Conservation (phyloP, 306 rosid genomes). For the Lagenaria siceraria region DNA sequence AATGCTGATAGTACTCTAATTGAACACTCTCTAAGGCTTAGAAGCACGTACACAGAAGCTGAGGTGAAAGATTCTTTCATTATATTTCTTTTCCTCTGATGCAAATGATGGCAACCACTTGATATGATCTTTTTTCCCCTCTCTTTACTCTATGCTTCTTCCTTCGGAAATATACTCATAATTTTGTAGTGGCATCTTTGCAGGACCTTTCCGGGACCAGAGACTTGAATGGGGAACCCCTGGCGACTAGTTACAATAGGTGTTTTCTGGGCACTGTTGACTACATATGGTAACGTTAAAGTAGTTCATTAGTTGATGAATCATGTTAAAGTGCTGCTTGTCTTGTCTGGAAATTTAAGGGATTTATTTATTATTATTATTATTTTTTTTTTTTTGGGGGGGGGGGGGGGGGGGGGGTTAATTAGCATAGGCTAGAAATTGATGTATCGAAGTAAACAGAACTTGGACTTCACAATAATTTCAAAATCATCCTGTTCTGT, state of each 20-base stretch:
- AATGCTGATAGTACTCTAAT: conserved; percentile 44
- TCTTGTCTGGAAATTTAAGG: conserved; percentile 11
- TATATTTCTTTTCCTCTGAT: not conserved
- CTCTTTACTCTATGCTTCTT: not conserved
- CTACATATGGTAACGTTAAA: conserved; percentile 64
- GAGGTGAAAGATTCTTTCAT: conserved; percentile 30
- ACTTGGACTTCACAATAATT: not conserved
- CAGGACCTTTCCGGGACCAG: conserved; percentile 64
- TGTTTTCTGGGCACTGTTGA: conserved; percentile 80
- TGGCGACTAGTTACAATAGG: conserved; percentile 66
- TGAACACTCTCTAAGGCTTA: conserved; percentile 57
- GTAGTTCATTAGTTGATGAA: not conserved
- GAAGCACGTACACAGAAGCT: conserved; percentile 71
- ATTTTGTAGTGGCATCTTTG: conserved; percentile 9
- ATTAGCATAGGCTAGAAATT: not conserved
- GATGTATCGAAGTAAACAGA: not conserved
- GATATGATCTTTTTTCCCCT: not conserved
- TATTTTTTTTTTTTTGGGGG: too few relatives aligned
- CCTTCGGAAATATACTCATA: not conserved
- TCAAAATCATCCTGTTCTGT: not conserved
- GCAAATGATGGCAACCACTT: not conserved
- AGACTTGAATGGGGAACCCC: conserved; percentile 76
- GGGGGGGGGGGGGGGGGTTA: too few relatives aligned
- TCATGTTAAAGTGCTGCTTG: conserved; percentile 1
- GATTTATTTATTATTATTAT: not conserved